Base-by-base conservation (phyloP, 352 stramenopile genomes). In the Phytophthora citrophthora region DNA sequence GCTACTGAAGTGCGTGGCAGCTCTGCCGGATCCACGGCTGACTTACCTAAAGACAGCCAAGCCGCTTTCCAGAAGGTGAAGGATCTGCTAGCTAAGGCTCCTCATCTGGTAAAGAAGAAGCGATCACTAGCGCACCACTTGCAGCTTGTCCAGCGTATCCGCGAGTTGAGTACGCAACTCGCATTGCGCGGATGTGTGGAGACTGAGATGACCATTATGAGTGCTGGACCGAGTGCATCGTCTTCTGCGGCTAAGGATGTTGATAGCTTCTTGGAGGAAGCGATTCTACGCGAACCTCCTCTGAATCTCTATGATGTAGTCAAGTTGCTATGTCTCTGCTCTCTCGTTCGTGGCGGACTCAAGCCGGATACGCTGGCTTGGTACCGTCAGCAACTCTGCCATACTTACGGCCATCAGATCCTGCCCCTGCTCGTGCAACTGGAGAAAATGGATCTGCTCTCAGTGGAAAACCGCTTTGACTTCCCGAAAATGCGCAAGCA, bases 161-260 rank as follows among this genome's bases (percentile, higher is more conserved):
- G 81, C 11, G 61, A 83, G 26, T 64, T 78, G 9, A 94, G 86
- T 48, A 77, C 77, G 38, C 70, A 90, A 31, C 64, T 84, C 12
- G 76, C 72, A 15, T 63, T 93, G 13, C 81, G 79, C 20, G 76
- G 79, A 3, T 92, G 82, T 54, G 76, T 95, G 20, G 83, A 93
- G 61, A 88, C 79, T 1, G 86, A 95, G 60, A 91, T 92, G 79
- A 72, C 75, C n/a, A 91, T 95, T 53, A 79, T 95, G 61, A 90
- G 70, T 54, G 72, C 73, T 36, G 80, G 75, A 0, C 75, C 86
- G 40, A 84, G 74, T 49, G 61, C 64, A 11, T 72, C 66, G 18
- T 80, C 70, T 5, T 24, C 64, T 44, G 61, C 68, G 20, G 71
- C 65, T n/a, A 85, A 86, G 39, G 79, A 87, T 54, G 72, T 91